These are phyloP conservation scores for Fomitopsis palustris DNA, from an alignment of 1,284 basidiomycete genomes.

Conservation along the genomic window DNA sequence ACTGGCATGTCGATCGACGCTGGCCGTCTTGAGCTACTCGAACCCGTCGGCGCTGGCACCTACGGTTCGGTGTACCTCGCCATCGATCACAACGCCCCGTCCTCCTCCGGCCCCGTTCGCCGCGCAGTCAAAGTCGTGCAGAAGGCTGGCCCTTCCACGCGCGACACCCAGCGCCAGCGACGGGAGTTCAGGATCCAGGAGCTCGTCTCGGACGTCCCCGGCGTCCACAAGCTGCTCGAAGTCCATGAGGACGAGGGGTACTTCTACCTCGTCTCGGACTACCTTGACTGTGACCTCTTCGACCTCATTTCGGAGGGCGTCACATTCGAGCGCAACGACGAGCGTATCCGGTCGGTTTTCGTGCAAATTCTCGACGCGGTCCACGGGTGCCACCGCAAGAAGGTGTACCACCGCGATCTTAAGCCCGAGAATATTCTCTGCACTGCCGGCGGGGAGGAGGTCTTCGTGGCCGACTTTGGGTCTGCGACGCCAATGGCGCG, in stretches of 20 bases:
- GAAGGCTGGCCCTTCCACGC: constrained; percentile 14
- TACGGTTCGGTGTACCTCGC: constrained; percentile 33
- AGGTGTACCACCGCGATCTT: constrained; percentile 68
- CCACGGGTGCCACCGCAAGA: constrained; percentile 53
- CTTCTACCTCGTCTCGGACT: constrained; percentile 63
- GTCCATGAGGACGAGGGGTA: constrained; percentile 55
- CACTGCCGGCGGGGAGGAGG: constrained; percentile 38
- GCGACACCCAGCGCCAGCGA: constrained; percentile 6
- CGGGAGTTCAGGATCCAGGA: constrained; percentile 42
- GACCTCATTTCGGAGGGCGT: constrained; percentile 52
- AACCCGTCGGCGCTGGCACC: constrained; percentile 27
- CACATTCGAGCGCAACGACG: constrained; percentile 46
- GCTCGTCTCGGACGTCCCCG: constrained; percentile 51
- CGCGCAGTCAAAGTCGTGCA: constrained; percentile 26
- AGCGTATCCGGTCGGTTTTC: constrained; percentile 47
- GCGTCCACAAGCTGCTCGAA: constrained; percentile 56
- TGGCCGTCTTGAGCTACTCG: constrained; percentile 1
- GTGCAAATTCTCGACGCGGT: constrained; percentile 63
- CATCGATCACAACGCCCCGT: constrained; percentile 16
- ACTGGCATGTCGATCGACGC: background rate
- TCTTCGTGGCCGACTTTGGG: constrained; percentile 68
- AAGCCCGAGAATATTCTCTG: constrained; percentile 76
- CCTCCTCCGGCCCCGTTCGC: constrained; percentile 10
- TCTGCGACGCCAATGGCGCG: constrained; percentile 52
- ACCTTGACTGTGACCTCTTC: constrained; percentile 63